Percentiles rank a stretch among this genome's conserved stretches.
These are phyloP conservation scores for Schoenoplectus triqueter DNA, from an alignment of 202 grass and related monocot genomes.

Conservation along the genomic window DNA sequence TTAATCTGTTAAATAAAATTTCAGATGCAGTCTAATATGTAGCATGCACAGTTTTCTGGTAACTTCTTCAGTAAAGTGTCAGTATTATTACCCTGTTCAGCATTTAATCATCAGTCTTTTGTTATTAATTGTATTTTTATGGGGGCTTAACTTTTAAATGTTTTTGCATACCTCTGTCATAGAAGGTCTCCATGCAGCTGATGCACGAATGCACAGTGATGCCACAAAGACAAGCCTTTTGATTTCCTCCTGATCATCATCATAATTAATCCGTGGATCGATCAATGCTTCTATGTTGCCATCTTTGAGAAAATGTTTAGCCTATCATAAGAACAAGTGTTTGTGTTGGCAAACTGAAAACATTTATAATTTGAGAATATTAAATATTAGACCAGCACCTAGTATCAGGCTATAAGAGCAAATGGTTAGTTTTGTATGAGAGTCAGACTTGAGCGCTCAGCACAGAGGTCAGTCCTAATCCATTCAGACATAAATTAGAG, in stretches of 20 bases:
- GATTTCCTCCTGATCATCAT: slow-evolving; percentile 69
- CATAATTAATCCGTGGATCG: slow-evolving; percentile 54
- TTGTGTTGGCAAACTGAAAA: background rate
- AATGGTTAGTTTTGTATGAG: background rate
- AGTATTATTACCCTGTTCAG: background rate
- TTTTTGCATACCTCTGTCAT: slow-evolving; percentile 74
- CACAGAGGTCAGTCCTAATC: background rate
- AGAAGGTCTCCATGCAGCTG: slow-evolving; percentile 69
- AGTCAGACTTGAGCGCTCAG: background rate
- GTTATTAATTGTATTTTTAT: background rate
- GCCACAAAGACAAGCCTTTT: slow-evolving; percentile 68
- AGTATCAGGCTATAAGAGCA: background rate
- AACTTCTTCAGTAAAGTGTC: background rate
- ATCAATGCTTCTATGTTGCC: slow-evolving; percentile 56
- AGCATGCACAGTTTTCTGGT: background rate
- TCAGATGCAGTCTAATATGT: background rate
- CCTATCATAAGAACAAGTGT: slow-evolving; percentile 45
- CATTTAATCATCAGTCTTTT: background rate
- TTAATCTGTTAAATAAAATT: background rate
- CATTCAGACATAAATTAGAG: background rate
- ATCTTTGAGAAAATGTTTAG: slow-evolving; percentile 62
- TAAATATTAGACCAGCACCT: background rate
- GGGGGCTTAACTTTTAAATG: background rate
- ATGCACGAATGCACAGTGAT: slow-evolving; percentile 68
- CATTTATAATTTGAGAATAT: background rate